These are phyloP conservation scores for Dacryopinax primogenitus DNA, from an alignment of 768 basidiomycete species.

Conservation along the genomic window DNA sequence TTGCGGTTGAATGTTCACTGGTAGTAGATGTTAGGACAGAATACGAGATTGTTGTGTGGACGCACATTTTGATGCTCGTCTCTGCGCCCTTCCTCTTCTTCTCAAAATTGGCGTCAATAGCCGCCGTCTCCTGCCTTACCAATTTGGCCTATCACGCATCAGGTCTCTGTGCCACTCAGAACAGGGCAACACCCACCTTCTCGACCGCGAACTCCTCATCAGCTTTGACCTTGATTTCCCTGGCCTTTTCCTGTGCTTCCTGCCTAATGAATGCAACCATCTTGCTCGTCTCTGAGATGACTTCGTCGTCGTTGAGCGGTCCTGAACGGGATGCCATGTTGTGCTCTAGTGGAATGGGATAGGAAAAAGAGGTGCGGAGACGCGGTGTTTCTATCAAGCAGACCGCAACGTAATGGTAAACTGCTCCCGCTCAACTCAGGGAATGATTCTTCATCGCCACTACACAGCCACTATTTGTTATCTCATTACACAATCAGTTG, in stretches of 20 bases:
- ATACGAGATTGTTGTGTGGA: not conserved
- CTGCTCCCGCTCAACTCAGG: not conserved
- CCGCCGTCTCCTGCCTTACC: slow-evolving; percentile 88
- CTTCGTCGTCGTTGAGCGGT: slow-evolving; percentile 86
- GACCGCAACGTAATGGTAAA: not conserved
- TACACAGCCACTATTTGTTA: not conserved
- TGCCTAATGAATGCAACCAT: slow-evolving; percentile 99
- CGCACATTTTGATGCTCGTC: slow-evolving; percentile 91
- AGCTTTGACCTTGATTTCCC: slow-evolving; percentile 93
- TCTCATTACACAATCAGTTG: too few relatives aligned
- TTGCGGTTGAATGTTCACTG: slow-evolving; percentile 89
- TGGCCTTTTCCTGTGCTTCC: slow-evolving; percentile 92
- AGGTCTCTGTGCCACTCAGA: too few relatives aligned
- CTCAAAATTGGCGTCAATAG: slow-evolving; percentile 88
- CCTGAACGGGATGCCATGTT: slow-evolving; percentile 47
- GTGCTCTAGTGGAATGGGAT: not conserved
- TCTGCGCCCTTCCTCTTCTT: slow-evolving; percentile 93
- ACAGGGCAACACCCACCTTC: slow-evolving; percentile 41
- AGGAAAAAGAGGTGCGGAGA: not conserved
- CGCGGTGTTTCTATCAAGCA: not conserved
- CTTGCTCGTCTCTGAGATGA: slow-evolving; percentile 95
- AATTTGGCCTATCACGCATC: slow-evolving; percentile 69
- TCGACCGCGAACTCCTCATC: slow-evolving; percentile 99
- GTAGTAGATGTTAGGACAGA: not conserved
- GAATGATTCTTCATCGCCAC: not conserved